Conservation (phyloP, 148 eudicot genomes). For the Mesembryanthemum crystallinum region DNA sequence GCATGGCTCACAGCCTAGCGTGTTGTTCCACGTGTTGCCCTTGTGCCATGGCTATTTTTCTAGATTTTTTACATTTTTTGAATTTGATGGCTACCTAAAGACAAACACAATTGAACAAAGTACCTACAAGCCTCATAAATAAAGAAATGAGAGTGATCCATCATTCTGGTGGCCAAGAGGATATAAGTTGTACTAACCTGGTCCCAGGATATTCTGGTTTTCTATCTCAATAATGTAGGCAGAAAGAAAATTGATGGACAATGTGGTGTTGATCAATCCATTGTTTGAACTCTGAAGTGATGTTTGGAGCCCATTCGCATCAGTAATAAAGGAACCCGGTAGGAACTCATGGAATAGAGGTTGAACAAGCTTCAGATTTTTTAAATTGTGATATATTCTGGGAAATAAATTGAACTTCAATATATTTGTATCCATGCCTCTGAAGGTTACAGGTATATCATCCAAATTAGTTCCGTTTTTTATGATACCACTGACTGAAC, state of each 20-base stretch:
- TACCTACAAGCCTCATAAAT: background rate
- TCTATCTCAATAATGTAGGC: conserved; percentile 75
- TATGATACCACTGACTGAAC: conserved; percentile 69
- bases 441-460: conserved; percentile 51
- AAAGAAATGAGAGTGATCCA: background rate
- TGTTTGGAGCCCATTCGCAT: conserved; percentile 53
- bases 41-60: no score
- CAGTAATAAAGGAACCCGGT: conserved; percentile 71
- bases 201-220: conserved; percentile 65
- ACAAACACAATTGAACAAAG: background rate
- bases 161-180: background rate
- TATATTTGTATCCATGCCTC: conserved; percentile 69
- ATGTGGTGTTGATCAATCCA: conserved; percentile 73
- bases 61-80: no score
- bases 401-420: conserved; percentile 92
- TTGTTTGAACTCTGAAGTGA: conserved; percentile 59
- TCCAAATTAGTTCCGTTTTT: conserved; percentile 52
- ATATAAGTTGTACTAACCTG: conserved; percentile 52
- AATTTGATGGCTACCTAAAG: background rate
- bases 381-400: conserved; percentile 57
- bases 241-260: conserved; percentile 67
- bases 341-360: conserved; percentile 88
- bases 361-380: conserved; percentile 76
- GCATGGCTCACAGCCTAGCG: no score
- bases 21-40: no score